Percentiles rank a stretch among this genome's conserved stretches.
These are phyloP conservation scores for Globisporangium paddicum DNA, from an alignment of 352 stramenopile species.

Conservation along the genomic window DNA sequence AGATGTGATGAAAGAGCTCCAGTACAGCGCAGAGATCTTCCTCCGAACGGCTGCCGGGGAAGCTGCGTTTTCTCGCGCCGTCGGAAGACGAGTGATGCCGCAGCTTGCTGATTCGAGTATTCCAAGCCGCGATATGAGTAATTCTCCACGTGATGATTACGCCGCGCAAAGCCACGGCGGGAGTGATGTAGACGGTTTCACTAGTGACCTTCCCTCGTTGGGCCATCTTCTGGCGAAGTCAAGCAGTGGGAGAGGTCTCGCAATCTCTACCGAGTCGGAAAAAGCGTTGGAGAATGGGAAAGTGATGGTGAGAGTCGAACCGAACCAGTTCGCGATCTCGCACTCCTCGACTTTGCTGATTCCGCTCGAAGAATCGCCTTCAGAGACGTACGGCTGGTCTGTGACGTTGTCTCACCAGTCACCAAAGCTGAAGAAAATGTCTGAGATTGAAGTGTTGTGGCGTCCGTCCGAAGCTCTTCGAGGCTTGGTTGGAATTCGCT, in stretches of 20 bases:
- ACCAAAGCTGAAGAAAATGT: slow-evolving; percentile 11
- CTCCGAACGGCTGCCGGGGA: slow-evolving; percentile 61
- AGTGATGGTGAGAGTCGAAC: slow-evolving; percentile 24
- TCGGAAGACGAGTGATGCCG: slow-evolving; percentile 50
- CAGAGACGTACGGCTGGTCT: slow-evolving; percentile 51
- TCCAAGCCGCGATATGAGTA: neutral
- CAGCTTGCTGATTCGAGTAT: slow-evolving; percentile 23
- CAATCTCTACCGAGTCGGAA: slow-evolving; percentile 16
- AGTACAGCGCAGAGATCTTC: slow-evolving; percentile 86
- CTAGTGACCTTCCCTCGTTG: neutral
- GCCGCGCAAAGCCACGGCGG: neutral
- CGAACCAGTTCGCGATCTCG: slow-evolving; percentile 36
- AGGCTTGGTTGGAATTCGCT: slow-evolving; percentile 48
- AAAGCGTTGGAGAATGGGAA: neutral
- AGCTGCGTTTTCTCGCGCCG: slow-evolving; percentile 64
- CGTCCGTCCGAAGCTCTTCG: slow-evolving; percentile 35
- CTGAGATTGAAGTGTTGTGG: slow-evolving; percentile 56
- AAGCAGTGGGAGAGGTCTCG: slow-evolving; percentile 1
- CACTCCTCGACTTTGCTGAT: slow-evolving; percentile 54
- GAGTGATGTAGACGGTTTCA: neutral
- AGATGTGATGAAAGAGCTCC: slow-evolving; percentile 87
- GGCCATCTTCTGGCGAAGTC: slow-evolving; percentile 3
- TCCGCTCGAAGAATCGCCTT: slow-evolving; percentile 67
- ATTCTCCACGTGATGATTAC: neutral
- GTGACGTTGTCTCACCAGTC: slow-evolving; percentile 38